Base-by-base conservation (phyloP, 2,329 filamentous ascomycete genomes). In the Neoscytalidium dimidiatum region DNA sequence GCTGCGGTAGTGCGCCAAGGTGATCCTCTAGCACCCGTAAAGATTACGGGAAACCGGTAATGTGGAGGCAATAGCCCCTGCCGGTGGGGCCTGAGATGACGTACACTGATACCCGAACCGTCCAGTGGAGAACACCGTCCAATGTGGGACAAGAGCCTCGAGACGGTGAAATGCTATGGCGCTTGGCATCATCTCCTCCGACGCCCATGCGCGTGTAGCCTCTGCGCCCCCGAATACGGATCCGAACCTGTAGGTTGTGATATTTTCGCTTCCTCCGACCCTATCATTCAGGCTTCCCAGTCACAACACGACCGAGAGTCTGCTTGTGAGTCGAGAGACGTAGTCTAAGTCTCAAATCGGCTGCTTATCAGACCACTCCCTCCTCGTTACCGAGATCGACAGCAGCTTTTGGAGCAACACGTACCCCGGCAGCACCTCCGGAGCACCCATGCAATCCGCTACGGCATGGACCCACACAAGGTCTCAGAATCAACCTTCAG, bases 101-200 rank as follows among this genome's bases (percentile, higher is more conserved):
- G 52, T 21, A 41, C 21, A 26, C 52, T n/a, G 52, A 41, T 56
- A 56, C 52, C 52, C 52, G 52, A 56, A 56, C 19, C 5, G 52
- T 56, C 23, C 21, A 41, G 52, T 56, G 52, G 52, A 56, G 52
- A 56, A 31, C 31, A 9, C 33, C 52, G 33, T 33, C 41, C 28
- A 33, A 38, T 17, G 33, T 41, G 52, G 52, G 33, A 56, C 23
- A 35, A 17, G 23, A 14, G 33, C 52, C 52, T 41, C 52, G 52
- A 56, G 52, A 56, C 52, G 52, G 52, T 56, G 52, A 19, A 48
- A 48, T 48, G 44, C 13, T 5, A 48, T 23, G 21, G 44, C 11
- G 17, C 11, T 26, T 48, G 13, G 44, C 29, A 17, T 41, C 49
- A 52, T 29, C 29, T 17, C 28, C 49, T 29, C 29, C n/a, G n/a